Evolutionary conservation across 2,329 filamentous ascomycete genomes (phyloP), one percentile per base, ranked within the genome.

Genomic region (Colletotrichum agaves): DNA sequence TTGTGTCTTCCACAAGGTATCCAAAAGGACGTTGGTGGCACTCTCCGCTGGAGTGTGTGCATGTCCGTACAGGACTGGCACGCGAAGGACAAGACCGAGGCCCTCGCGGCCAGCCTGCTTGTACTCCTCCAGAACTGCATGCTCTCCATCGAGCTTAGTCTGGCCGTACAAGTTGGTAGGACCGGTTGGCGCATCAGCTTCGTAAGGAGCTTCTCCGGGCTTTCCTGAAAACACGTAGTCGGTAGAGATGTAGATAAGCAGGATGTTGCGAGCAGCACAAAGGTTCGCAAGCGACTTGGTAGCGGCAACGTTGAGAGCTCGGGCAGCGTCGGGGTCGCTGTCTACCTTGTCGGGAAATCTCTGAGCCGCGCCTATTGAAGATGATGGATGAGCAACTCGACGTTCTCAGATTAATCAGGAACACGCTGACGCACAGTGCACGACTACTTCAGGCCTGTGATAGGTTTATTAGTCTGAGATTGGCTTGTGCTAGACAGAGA

Each of bases 341-440:
- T 94, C 91, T 75, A 94, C 95, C 76, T 91, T 91, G 79, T 97
- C 94, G 2, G 94, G 94, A 74, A 91, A 97, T 69, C 93, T 89
- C 78, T 97, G 94, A 50, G 94, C 94, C 44, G 94, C 94, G 76
- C 92, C 92, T 94, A 70, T 41, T 43, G 15, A 10, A 17, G 15
- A 41, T 57, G 37, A 53, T 13, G 44, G 8, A 41, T 56, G 35
- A 41, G 59, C 33, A 21, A 56, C 56, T 58, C 21, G 8, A n/a
- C 47, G 19, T 23, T 11, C 5, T 52, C 23, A 33, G 27, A n/a
- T 15, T 11, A 41, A 19, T 12, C 13, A n/a, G 19, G n/a, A 3
- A 61, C 21, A 27, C 35, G 33, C 35, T 56, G 37, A 74, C 88
- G 77, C 79, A 93, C 93, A 95, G 77, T 97, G 93, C 39, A 97